phyloP scores from a whole-genome alignment of 2,329 filamentous ascomycete species.

The Microcyclospora tardicrescens region DNA sequence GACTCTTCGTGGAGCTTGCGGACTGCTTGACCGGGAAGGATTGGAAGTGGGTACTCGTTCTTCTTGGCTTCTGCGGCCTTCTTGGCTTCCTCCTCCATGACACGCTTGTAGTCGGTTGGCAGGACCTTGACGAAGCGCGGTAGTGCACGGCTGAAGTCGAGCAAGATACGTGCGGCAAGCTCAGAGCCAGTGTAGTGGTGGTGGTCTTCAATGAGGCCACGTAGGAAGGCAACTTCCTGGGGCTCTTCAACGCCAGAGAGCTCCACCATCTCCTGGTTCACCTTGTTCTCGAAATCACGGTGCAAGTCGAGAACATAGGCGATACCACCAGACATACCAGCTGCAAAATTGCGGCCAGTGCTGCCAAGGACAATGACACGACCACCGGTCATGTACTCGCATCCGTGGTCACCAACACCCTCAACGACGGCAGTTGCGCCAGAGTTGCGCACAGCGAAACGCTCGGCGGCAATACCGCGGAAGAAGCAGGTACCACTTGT shows the following conservation, averaged over 20 bases:
- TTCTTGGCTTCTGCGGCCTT: constrained; percentile 79
- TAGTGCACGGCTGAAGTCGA: constrained; percentile 90
- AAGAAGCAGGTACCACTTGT: constrained; percentile 89
- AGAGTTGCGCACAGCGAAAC: constrained; percentile 93
- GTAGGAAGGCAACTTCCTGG: constrained; percentile 76
- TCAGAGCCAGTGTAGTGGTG: constrained; percentile 97
- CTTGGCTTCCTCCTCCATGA: constrained; percentile 70
- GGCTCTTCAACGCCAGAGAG: constrained; percentile 72
- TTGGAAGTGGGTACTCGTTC: constrained; percentile 66
- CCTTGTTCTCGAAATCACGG: constrained; percentile 79
- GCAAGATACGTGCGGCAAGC: constrained; percentile 76
- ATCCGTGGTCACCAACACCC: constrained; percentile 89
- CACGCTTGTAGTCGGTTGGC: constrained; percentile 91
- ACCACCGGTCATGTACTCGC: constrained; percentile 98
- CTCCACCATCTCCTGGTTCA: constrained; percentile 97
- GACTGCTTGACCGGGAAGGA: constrained; percentile 54
- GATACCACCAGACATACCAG: constrained; percentile 97
- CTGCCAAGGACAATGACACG: constrained; percentile 74
- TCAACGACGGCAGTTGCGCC: constrained; percentile 93
- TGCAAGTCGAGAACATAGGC: constrained; percentile 86
- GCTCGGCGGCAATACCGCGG: constrained; percentile 90
- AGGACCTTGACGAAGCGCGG: constrained; percentile 87
- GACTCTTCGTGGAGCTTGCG: constrained; percentile 41
- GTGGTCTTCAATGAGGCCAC: constrained; percentile 87
- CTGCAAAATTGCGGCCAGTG: constrained; percentile 92